Base-by-base conservation (phyloP, 306 rosid species). In the Pterocarpus macrocarpus region DNA sequence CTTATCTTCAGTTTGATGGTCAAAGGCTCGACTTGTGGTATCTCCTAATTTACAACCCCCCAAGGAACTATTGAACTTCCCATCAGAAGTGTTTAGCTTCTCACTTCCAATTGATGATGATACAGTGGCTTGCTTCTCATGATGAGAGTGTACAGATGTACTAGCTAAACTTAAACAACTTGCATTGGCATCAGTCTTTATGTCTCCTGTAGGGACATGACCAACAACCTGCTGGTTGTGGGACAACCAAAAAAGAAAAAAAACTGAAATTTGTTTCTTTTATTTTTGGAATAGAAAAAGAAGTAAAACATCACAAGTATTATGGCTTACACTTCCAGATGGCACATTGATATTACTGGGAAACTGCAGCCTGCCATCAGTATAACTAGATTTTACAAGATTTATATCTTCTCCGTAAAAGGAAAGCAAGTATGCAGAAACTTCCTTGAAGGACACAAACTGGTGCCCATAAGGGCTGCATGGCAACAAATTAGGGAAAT, bases 401-500 rank as follows among this genome's bases (percentile, higher is more conserved):
- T 53, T 68, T 61, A 70, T 50, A 49, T 83, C 88, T 78, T 83
- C 73, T 56, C 85, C 87, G 58, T 30, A 69, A 83, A 71, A 77
- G 63, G 93, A 79, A 50, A 80, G 82, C 91, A 90, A 80, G 90
- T 85, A 76, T 17, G 92, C 82, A 77, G 88, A 88, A 68, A 85
- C 91, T 75, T 91, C 94, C 89, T 91, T 88, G 91, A 77, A 91
- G 0, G 96, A 88, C 79, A 80, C 87, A 87, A 93, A 93, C 85
- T 91, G 88, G 77, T 32, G 84, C 85, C 97, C 97, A 83, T 85
- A 79, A 88, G 97, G 96, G 86, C 97, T 93, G 92, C 74, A 89
- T 69, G 84, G 74, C 81, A 85, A 77, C 84, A 77, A 73, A 86
- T 84, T 73, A 84, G 80, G 76, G 38, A 82, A 74, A 66, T 80